Evolutionary conservation across 768 basidiomycete genomes (phyloP).

Genomic region (Suillus fuscotomentosus): DNA sequence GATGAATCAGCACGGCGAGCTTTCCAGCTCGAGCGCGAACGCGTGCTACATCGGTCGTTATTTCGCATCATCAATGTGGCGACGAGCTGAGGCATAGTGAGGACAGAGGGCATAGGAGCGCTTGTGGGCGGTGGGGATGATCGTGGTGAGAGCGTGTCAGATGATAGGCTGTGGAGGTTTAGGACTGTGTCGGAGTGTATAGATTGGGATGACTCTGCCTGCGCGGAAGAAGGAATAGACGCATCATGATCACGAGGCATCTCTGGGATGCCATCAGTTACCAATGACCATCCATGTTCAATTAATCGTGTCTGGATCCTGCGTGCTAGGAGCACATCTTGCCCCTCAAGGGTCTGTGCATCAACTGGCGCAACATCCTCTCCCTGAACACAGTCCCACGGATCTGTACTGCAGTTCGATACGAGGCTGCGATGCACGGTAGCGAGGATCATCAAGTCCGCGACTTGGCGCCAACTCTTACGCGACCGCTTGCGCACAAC

Average conservation of each 20-base stretch:
- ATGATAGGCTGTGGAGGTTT: slow-evolving; percentile 1
- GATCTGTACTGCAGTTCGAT: background rate
- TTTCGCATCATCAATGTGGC: slow-evolving; percentile 27
- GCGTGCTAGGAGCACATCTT: slow-evolving; percentile 33
- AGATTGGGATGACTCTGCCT: background rate
- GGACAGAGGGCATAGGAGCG: slow-evolving; percentile 13
- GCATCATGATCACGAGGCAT: background rate
- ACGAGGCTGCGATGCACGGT: slow-evolving; percentile 35
- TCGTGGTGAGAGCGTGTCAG: slow-evolving; percentile 6
- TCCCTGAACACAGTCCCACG: slow-evolving; percentile 16
- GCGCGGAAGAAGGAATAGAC: slow-evolving; percentile 5
- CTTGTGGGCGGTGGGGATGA: slow-evolving; percentile 8
- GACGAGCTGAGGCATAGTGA: slow-evolving; percentile 32
- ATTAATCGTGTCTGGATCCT: slow-evolving; percentile 31
- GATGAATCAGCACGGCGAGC: slow-evolving; percentile 8
- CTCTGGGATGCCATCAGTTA: background rate
- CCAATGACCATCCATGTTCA: slow-evolving; percentile 27
- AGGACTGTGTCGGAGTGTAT: slow-evolving; percentile 19
- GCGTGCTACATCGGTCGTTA: slow-evolving; percentile 20
- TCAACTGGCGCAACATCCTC: slow-evolving; percentile 2
- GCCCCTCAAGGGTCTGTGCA: slow-evolving; percentile 18
- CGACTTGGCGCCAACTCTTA: slow-evolving; percentile 30
- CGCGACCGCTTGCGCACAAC: slow-evolving; percentile 28
- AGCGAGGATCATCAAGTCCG: slow-evolving; percentile 37
- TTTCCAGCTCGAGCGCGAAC: slow-evolving; percentile 14